Evolutionary conservation across 1,139 yeast species (phyloP), one percentile per base, ranked within the genome.

Genomic region (Lodderomyces oxycetoniae): DNA sequence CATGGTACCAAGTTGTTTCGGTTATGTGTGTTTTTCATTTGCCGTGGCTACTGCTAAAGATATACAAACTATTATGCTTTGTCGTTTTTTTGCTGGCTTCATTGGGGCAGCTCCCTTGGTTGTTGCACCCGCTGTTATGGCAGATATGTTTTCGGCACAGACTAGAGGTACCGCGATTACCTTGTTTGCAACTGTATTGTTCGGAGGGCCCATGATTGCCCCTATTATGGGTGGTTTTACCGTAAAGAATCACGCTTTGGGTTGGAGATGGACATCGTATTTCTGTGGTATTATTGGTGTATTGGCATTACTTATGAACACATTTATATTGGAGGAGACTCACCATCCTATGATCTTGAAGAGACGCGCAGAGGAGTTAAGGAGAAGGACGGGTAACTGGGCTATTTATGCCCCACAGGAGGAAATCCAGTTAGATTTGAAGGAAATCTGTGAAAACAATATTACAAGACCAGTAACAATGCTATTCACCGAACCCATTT

Each of bases 331-430:
- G 37, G 61, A 63, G 36, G 82, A 76, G 49, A 67, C 78, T 10
- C 77, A 74, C 48, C 64, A 67, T 63, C 63, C 65, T 4, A 42
- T 61, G 44, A 64, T 83, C 35, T 57, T 83, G 41, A 77, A 71
- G 17, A 44, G 59, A n/a, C 80, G 79, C 56, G 91, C 91, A 3
- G 72, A 68, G 45, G 55, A 52, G 28, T 68, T 82, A 48, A 75
- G 86, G 53, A 65, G 76, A 50, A 51, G 71, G 50, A 66, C 72
- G 3, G 68, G 69, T 1, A 77, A 73, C 53, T 84, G 95, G 95
- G 87, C 87, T 26, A 81, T 86, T 35, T 78, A 76, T 50, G 94
- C 95, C 16, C 80, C 93, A 4, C 91, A 82, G 50, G 95, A 86
- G 53, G 83, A 79, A 47, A 71, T 79, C 37, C 69, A 71, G 35